Evolutionary conservation across 495 filamentous ascomycete genomes (phyloP).

Genomic region (Trichodelitschia bisporula): DNA sequence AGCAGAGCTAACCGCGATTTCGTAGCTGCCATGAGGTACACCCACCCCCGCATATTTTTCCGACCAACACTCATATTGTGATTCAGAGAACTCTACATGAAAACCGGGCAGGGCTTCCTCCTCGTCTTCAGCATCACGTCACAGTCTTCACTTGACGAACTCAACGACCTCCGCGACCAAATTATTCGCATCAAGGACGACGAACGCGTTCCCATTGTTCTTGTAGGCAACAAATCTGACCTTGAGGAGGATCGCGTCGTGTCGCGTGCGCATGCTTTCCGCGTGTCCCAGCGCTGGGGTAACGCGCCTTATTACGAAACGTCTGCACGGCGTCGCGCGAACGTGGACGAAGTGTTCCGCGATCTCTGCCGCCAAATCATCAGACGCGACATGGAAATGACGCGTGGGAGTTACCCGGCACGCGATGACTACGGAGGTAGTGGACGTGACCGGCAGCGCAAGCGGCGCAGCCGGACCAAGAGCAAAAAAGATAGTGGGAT

Average conservation of each 20-base stretch:
- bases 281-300: constrained; percentile 72
- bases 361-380: constrained; percentile 89
- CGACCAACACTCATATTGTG: constrained; percentile 1
- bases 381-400: constrained; percentile 33
- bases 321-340: constrained; percentile 56
- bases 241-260: constrained; percentile 80
- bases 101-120: constrained; percentile 79
- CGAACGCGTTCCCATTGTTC: constrained; percentile 72
- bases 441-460: too few relatives aligned
- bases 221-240: constrained; percentile 94
- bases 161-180: constrained; percentile 74
- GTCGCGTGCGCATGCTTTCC: constrained; percentile 57
- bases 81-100: constrained; percentile 81
- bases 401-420: constrained; percentile 17
- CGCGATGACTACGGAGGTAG: constrained; percentile 13
- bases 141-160: constrained; percentile 59
- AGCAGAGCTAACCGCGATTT: not conserved
- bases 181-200: constrained; percentile 96
- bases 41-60: constrained; percentile 5
- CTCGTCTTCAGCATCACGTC: constrained; percentile 95
- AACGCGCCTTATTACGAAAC: constrained; percentile 90
- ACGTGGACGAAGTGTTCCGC: constrained; percentile 88
- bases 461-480: too few relatives aligned
- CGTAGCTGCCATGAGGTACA: constrained; percentile 44
- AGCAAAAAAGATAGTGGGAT: too few relatives aligned